phyloP scores from a whole-genome alignment of 2,329 filamentous ascomycete species.

The Xylariales sp. region DNA sequence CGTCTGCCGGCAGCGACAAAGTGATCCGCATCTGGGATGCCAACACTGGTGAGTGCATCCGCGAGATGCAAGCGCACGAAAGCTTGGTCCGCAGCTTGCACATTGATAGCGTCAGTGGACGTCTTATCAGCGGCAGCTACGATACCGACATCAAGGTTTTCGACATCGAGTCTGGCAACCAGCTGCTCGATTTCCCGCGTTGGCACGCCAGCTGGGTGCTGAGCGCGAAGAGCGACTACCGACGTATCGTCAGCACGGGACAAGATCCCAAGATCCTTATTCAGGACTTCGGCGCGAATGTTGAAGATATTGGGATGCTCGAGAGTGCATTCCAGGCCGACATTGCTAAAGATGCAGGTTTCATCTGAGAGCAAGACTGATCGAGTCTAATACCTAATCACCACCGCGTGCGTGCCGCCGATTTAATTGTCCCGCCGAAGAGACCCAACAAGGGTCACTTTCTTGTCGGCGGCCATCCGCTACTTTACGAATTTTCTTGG shows the following conservation, averaged over 20 bases:
- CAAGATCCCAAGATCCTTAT: conserved; percentile 91
- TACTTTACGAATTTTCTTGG: no score
- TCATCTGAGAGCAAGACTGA: no score
- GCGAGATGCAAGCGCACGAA: conserved; percentile 76
- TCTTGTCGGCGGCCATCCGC: no score
- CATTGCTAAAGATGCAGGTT: conserved; percentile 26
- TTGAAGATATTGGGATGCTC: conserved; percentile 54
- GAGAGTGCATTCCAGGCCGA: conserved; percentile 39
- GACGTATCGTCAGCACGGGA: conserved; percentile 88
- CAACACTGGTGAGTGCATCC: conserved; percentile 78
- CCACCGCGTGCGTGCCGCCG: no score
- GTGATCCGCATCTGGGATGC: conserved; percentile 96
- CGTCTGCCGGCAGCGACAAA: conserved; percentile 92
- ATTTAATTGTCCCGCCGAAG: no score
- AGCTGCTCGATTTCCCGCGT: conserved; percentile 80
- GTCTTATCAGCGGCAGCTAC: conserved; percentile 88
- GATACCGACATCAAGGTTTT: conserved; percentile 95
- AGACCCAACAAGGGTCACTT: no score
- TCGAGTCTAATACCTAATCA: no score
- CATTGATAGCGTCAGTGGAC: conserved; percentile 79
- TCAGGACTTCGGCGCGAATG: conserved; percentile 77
- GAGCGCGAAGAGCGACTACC: conserved; percentile 91
- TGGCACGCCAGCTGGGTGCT: conserved; percentile 98
- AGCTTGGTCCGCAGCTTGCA: conserved; percentile 86
- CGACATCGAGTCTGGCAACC: conserved; percentile 73